Evolutionary conservation across 1,139 yeast species (phyloP), one percentile per base, ranked within the genome.

Genomic region (Yamadazyma triangularis): DNA sequence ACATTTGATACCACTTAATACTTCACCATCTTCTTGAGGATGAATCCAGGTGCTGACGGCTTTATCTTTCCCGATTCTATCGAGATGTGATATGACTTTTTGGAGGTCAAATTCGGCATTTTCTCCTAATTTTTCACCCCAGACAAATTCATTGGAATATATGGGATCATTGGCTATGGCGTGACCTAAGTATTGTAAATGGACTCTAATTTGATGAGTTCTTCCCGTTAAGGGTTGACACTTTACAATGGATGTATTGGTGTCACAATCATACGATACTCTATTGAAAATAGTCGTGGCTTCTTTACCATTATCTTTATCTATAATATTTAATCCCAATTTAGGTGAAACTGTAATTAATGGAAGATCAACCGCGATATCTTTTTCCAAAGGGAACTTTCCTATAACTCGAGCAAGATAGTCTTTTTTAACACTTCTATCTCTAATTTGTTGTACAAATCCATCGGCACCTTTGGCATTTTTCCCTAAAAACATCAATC

Each of bases 91-190:
- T 6, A 67, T 64, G 3, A 84, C 65, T 9, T 56, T 63, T 2
- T 56, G 64, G 22, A 61, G 58, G 35, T 77, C 72, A 4, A 71
- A 75, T 2, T 60, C 63, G 11, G 78, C 77, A 27, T 68, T 61
- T 38, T 62, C 66, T 7, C 86, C 91, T 28, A 79, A 59, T 1
- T 54, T 49, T 0, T 63, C 59, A 0, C 94, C 95, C 95, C 96
- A 88, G 1, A 84, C 78, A 13, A 56, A 55, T 14, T 70, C 70
- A 35, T 80, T 79, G 43, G 68, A 56, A 39, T 91, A 91, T 1
- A 91, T 71, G 0, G 97, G 97, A 54, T 91, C 98, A 53, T 91
- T 91, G 18, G 95, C 95, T 31, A 91, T 91, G 1, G 98, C 96
- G 46, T 75, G 76, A 0, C 96, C 96, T 16, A 91, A 49, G 45